phyloP scores from a whole-genome alignment of 257 asterid genomes.

The Verbena officinalis region DNA sequence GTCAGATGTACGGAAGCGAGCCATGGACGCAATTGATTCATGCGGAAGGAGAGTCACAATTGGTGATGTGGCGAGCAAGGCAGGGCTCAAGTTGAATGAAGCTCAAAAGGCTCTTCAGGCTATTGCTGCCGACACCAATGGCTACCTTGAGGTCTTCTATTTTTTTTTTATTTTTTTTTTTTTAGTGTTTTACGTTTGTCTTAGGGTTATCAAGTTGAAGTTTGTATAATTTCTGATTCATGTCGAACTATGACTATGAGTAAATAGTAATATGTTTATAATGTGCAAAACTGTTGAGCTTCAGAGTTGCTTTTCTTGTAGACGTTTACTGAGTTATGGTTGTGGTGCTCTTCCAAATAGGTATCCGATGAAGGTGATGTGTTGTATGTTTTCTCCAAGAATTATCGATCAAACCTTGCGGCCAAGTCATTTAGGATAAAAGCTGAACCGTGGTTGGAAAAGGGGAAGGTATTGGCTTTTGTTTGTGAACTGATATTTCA shows the following conservation, averaged over 20 bases:
- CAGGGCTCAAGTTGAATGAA: slow-evolving; percentile 81
- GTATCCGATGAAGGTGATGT: slow-evolving; percentile 98
- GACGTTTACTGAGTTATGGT: slow-evolving; percentile 1
- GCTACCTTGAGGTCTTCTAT: slow-evolving; percentile 78
- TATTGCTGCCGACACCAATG: slow-evolving; percentile 90
- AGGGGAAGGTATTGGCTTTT: slow-evolving; percentile 70
- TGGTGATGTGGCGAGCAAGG: slow-evolving; percentile 85
- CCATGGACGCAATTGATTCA: slow-evolving; percentile 62
- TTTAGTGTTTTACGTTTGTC: background rate
- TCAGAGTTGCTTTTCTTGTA: no score
- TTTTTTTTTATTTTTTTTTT: no score
- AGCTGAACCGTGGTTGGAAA: slow-evolving; percentile 75
- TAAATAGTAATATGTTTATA: slow-evolving; percentile 10
- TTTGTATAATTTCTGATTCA: no score
- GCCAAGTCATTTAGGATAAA: slow-evolving; percentile 80
- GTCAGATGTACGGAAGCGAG: slow-evolving; percentile 51
- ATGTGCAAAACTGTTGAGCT: slow-evolving; percentile 10
- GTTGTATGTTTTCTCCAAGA: slow-evolving; percentile 77
- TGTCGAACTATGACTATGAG: no score
- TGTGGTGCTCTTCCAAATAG: slow-evolving; percentile 43
- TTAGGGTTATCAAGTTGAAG: background rate
- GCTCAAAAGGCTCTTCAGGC: slow-evolving; percentile 97
- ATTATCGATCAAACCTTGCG: slow-evolving; percentile 74
- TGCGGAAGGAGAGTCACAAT: slow-evolving; percentile 59
- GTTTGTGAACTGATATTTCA: background rate